A percentile compares a stretch with the other conserved stretches of the same genome.
These are phyloP conservation scores for Sugiyamaella novakii DNA, from an alignment of 1,139 yeast genomes.

Conservation along the genomic window DNA sequence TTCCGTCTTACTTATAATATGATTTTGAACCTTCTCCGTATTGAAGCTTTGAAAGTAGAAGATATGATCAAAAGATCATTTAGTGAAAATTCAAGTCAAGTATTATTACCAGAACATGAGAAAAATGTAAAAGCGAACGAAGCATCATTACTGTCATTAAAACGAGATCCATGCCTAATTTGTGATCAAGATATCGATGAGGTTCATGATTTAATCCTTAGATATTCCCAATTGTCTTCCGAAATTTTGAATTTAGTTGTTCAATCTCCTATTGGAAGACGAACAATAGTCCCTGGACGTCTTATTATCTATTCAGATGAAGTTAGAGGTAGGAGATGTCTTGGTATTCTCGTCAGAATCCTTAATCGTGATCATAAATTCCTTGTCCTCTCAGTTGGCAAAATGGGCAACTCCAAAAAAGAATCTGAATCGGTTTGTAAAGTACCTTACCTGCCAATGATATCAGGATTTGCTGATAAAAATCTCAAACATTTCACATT, in stretches of 20 bases:
- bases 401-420: slow-evolving; percentile 19
- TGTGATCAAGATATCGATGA: slow-evolving; percentile 48
- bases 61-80: slow-evolving; percentile 97
- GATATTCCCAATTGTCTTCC: slow-evolving; percentile 50
- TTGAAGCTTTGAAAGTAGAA: slow-evolving; percentile 91
- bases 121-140: slow-evolving; percentile 59
- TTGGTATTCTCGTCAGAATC: slow-evolving; percentile 45
- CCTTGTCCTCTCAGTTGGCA: slow-evolving; percentile 21
- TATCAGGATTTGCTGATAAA: slow-evolving; percentile 39
- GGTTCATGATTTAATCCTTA: slow-evolving; percentile 50
- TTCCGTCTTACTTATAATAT: slow-evolving; percentile 92
- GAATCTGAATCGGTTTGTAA: slow-evolving; percentile 2
- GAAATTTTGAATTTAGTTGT: slow-evolving; percentile 53
- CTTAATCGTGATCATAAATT: slow-evolving; percentile 18
- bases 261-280: slow-evolving; percentile 51
- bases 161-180: slow-evolving; percentile 47
- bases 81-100: slow-evolving; percentile 87
- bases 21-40: slow-evolving; percentile 87
- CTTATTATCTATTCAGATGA: slow-evolving; percentile 60
- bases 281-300: slow-evolving; percentile 59
- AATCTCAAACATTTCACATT: slow-evolving; percentile 40
- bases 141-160: slow-evolving; percentile 48
- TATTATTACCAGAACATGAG: slow-evolving; percentile 84
- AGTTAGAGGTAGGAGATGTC: slow-evolving; percentile 17
- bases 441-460: slow-evolving; percentile 55